These are phyloP conservation scores for Blepharisma japonicum DNA, from an alignment of 73 alveolate species.

Conservation along the genomic window DNA sequence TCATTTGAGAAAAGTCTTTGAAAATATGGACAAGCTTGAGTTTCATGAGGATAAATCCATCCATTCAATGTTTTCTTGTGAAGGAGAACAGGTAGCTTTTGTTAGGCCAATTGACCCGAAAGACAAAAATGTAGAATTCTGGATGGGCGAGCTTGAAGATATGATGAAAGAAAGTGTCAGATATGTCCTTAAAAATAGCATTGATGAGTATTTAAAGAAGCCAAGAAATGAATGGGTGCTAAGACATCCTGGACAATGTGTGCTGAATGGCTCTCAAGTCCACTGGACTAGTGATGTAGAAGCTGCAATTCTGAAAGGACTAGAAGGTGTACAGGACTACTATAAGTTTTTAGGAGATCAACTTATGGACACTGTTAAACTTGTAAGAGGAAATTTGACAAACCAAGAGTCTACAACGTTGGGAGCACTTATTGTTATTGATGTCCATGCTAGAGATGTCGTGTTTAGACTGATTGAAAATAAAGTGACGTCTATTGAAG, in stretches of 20 bases:
- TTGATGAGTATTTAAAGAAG: constrained; percentile 86
- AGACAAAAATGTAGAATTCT: constrained; percentile 97
- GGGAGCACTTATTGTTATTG: constrained; percentile 98
- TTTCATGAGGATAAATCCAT: constrained; percentile 83
- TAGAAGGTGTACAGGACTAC: constrained; percentile 73
- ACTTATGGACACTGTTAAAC: constrained; percentile 88
- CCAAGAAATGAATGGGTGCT: constrained; percentile 98
- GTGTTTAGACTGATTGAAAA: constrained; percentile 88
- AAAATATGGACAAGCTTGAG: constrained; percentile 85
- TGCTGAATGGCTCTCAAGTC: constrained; percentile 95
- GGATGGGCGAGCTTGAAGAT: constrained; percentile 99
- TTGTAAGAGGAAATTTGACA: constrained; percentile 95
- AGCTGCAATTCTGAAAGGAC: constrained; percentile 81
- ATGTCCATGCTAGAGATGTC: constrained; percentile 99
- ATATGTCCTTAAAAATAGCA: constrained; percentile 69
- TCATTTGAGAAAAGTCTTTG: constrained; percentile 83
- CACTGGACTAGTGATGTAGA: constrained; percentile 99
- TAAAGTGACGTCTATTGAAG: constrained; percentile 78
- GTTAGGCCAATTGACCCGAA: constrained; percentile 90
- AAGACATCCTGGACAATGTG: constrained; percentile 98
- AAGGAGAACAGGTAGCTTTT: constrained; percentile 88
- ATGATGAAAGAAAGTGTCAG: constrained; percentile 97
- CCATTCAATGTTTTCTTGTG: constrained; percentile 88
- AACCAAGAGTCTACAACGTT: constrained; percentile 87
- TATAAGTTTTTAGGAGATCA: constrained; percentile 62